phyloP scores from a whole-genome alignment of 2,329 filamentous ascomycete genomes.

The Diaporthe destruens region DNA sequence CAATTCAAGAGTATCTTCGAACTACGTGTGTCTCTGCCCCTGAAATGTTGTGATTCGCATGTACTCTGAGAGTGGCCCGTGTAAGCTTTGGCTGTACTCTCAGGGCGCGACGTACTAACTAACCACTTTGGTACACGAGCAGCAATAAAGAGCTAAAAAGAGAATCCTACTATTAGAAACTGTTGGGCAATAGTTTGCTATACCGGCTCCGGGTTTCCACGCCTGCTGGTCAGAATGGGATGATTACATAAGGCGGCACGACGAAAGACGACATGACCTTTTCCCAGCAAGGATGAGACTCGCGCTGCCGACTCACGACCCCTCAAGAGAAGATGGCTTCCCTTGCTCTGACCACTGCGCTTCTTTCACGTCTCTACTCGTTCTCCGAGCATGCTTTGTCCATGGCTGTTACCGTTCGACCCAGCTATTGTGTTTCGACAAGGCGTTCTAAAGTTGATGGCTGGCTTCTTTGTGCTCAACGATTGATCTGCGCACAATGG shows the following conservation, averaged over 20 bases:
- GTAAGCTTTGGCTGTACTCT: too few species aligned
- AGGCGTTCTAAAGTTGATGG: background rate
- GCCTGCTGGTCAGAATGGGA: background rate
- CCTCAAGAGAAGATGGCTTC: background rate
- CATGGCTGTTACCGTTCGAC: background rate
- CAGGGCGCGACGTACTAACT: too few species aligned
- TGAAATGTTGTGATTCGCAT: background rate
- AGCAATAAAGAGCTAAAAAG: background rate
- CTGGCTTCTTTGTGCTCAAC: background rate
- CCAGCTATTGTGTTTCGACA: slow-evolving; percentile 3
- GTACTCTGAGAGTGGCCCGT: background rate
- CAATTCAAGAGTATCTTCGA: slow-evolving; percentile 28
- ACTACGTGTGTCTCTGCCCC: background rate
- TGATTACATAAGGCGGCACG: too few species aligned
- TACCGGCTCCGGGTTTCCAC: too few species aligned
- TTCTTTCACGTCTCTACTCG: background rate
- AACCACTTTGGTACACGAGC: background rate
- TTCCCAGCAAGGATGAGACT: too few species aligned
- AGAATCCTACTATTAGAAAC: too few species aligned
- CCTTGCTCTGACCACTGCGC: background rate
- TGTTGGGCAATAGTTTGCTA: background rate
- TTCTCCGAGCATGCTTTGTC: background rate
- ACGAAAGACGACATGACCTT: background rate
- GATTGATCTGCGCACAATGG: background rate
- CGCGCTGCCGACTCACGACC: background rate